Percentiles rank a stretch among this genome's conserved stretches.
phyloP scores from a whole-genome alignment of 2,329 filamentous ascomycete genomes.

The Fusarium avenaceum region DNA sequence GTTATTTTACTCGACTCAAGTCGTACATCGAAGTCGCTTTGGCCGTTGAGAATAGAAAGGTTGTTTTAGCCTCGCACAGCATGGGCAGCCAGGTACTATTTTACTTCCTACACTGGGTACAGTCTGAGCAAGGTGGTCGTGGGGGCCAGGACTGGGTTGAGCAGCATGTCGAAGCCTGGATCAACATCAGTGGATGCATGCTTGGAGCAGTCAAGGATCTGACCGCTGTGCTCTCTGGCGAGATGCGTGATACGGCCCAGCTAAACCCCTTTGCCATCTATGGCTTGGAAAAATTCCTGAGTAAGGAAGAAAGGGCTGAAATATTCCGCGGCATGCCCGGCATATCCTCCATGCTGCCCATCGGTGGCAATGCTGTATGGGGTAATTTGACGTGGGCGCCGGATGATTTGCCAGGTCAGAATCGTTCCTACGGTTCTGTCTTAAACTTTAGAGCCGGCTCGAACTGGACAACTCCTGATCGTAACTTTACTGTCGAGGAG shows the following conservation, averaged over 20 bases:
- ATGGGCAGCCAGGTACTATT: slow-evolving; percentile 98
- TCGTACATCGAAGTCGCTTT: slow-evolving; percentile 88
- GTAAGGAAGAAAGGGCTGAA: slow-evolving; percentile 88
- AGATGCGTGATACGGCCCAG: slow-evolving; percentile 98
- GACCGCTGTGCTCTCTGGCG: slow-evolving; percentile 90
- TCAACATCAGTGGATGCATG: slow-evolving; percentile 99
- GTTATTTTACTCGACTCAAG: slow-evolving; percentile 94
- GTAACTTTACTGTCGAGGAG: slow-evolving; percentile 85
- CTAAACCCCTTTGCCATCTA: slow-evolving; percentile 97
- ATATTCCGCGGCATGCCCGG: slow-evolving; percentile 98
- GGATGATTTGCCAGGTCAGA: slow-evolving; percentile 83
- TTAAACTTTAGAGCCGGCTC: slow-evolving; percentile 82
- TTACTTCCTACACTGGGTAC: slow-evolving; percentile 85
- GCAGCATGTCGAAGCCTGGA: slow-evolving; percentile 90
- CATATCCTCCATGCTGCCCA: slow-evolving; percentile 94
- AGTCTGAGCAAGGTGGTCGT: slow-evolving; percentile 80
- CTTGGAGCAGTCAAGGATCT: slow-evolving; percentile 92
- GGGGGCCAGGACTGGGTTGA: slow-evolving; percentile 94
- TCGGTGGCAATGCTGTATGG: slow-evolving; percentile 96
- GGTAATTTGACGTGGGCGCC: slow-evolving; percentile 89
- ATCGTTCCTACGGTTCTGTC: slow-evolving; percentile 81
- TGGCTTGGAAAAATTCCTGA: slow-evolving; percentile 94
- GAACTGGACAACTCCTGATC: slow-evolving; percentile 73
- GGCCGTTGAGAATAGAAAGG: slow-evolving; percentile 80
- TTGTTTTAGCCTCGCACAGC: slow-evolving; percentile 90